Base-by-base conservation (phyloP, 139 green algal species). In the Tetradesmus lagerheimii region DNA sequence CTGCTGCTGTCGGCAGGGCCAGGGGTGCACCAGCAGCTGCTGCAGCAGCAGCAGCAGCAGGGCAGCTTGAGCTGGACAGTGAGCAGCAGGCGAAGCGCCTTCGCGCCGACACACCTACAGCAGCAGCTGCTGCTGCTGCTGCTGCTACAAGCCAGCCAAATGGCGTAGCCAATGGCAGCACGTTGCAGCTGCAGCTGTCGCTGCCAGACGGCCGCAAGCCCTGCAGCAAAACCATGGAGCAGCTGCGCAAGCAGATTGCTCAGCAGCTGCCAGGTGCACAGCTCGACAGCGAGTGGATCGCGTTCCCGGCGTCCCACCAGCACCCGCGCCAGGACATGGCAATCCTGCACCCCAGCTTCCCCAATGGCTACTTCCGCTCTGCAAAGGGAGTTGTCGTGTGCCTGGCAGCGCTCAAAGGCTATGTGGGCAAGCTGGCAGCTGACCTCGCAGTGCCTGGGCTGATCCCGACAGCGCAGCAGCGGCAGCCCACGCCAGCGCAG, bases 301-400 rank as follows among this genome's bases (percentile, higher is more conserved):
- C 41, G 3, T 85, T 41, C 37, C 79, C 79, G 8, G 41, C 57
- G 27, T 66, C 41, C 27, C 25, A 37, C n/a, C 16, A 37, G 11
- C 23, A 38, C 27, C 20, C 41, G 25, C 12, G n/a, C 15, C 79
- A 85, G 25, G 79, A 85, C 79, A 50, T 85, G 14, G 39, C 27
- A 20, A 50, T 85, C 39, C 37, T 85, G 79, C 79, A 85, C 79
- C 79, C 79, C 27, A 85, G 79, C 79, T 67, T 50, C n/a, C 79
- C 79, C 5, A 27, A 47, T 14, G 79, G 79, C 34, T 85, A 67
- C 79, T 85, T 85, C 43, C 50, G 79, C n/a, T 41, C 79, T 31
- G 53, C 53, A 29, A 85, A 37, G 31, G 79, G 43, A 67, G 43
- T 85, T 67, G 53, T 35, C 20, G 53, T 50, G 53, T 85, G 67